These are phyloP conservation scores for Myxozyma monticola DNA, from an alignment of 805 yeast genomes.

Conservation along the genomic window DNA sequence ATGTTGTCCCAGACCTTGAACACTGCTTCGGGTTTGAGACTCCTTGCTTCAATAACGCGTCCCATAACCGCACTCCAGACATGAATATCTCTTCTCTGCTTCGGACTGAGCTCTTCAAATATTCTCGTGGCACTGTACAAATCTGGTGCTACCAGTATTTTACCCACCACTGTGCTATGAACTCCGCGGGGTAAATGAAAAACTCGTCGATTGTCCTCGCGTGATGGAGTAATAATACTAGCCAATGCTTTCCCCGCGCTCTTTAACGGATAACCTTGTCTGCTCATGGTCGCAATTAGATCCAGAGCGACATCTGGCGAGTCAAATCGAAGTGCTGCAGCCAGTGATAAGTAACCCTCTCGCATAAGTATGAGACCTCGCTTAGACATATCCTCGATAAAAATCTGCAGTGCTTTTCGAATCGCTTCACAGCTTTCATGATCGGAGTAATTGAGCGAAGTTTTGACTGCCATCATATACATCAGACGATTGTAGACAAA, in stretches of 20 bases:
- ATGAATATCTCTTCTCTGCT: constrained; percentile 5
- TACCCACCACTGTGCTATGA: background rate
- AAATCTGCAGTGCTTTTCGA: constrained; percentile 7
- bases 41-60: background rate
- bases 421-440: background rate
- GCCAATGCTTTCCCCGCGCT: constrained; percentile 1
- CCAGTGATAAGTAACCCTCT: constrained; percentile 20
- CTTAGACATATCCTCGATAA: constrained; percentile 8
- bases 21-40: constrained; percentile 7
- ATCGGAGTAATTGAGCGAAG: constrained; percentile 2
- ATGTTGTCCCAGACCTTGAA: constrained; percentile 10
- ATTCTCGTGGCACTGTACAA: constrained; percentile 6
- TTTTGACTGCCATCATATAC: constrained; percentile 7
- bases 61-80: constrained; percentile 17
- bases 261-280: constrained; percentile 6
- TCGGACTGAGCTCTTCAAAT: constrained; percentile 8
- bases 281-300: constrained; percentile 14
- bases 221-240: constrained; percentile 1
- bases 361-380: constrained; percentile 5
- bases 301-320: constrained; percentile 10
- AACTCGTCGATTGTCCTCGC: background rate
- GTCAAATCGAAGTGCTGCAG: constrained; percentile 6
- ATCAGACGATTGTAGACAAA: constrained; percentile 13
- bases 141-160: constrained; percentile 1
- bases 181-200: constrained; percentile 13